Evolutionary conservation across 202 grass and related monocot species (phyloP), one percentile per base, ranked within the genome.

Genomic region (Panicum hallii): DNA sequence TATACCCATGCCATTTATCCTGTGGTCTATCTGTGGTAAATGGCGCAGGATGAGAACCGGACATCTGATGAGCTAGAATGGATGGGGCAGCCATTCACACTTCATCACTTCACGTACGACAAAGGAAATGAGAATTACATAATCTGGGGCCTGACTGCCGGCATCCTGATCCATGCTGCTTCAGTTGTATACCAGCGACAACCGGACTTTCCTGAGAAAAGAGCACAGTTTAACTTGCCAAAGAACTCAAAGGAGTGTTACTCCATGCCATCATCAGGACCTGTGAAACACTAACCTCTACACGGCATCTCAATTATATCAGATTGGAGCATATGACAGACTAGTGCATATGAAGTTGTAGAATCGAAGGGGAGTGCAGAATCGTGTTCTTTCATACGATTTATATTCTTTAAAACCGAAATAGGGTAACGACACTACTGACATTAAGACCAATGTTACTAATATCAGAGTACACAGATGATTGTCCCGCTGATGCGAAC

Each of bases 91-190:
- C 75, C 47, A 20, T 95, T 83, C 82, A 88, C 92, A 72, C 1
- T 91, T 32, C 92, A 97, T 84, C 83, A 83, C 67, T 97, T 97
- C 9, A 71, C 77, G 67, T 97, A 89, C n/a, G 69, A 87, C 53
- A 86, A 84, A 69, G 92, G 20, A 3, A 82, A 77, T 50, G 68
- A 62, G 14, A 90, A 91, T 22, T 97, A 94, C 54, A 41, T 78
- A 73, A 93, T 97, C 65, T 97, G 95, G 95, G 95, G 92, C 36
- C 87, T 97, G 64, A 97, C 95, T 11, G 92, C 92, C 0, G 38
- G 84, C 64, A 88, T 97, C 79, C 53, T 95, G 81, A 93, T 97
- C 77, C 90, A 94, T 72, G 92, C 95, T 3, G 92, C 95, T 63
- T 87, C 92, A 22, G 50, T 95, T 80, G 89, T 95, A 74, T 95